Conservation (phyloP, 2,329 filamentous ascomycete genomes). For the Colletotrichum scovillei region DNA sequence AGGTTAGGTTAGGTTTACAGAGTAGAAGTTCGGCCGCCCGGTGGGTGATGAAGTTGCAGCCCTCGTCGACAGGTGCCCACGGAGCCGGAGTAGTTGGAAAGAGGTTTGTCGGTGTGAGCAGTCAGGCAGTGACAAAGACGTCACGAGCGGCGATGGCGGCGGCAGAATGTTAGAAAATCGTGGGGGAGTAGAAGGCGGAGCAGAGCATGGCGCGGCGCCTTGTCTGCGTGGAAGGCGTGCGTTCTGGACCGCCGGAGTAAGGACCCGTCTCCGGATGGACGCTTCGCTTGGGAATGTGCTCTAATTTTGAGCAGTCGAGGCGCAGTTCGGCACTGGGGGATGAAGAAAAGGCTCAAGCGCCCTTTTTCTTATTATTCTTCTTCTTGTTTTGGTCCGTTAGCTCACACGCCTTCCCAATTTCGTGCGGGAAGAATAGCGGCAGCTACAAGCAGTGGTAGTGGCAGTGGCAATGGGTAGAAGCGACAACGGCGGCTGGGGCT, state of each 20-base stretch:
- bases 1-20: not conserved
- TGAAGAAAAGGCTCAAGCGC: conserved; percentile 8
- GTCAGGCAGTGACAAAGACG: not conserved
- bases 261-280: conserved; percentile 24
- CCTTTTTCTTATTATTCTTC: not conserved
- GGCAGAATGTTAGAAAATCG: conserved; percentile 28
- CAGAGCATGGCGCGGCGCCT: conserved; percentile 31
- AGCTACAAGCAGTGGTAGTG: not conserved
- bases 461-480: not conserved
- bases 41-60: not conserved
- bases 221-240: conserved; percentile 1
- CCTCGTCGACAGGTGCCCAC: not conserved
- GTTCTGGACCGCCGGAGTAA: conserved; percentile 22
- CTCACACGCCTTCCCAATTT: conserved; percentile 17
- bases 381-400: conserved; percentile 8
- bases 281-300: conserved; percentile 20
- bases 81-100: not conserved
- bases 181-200: conserved; percentile 15
- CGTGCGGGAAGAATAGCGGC: not conserved
- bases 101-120: not conserved
- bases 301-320: conserved; percentile 30
- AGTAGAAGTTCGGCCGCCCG: not conserved
- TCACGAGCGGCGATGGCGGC: not conserved
- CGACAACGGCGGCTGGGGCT: conserved; percentile 24
- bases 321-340: not conserved